Evolutionary conservation across 2,329 filamentous ascomycete genomes (phyloP).

Genomic region (Penicillium sp.): DNA sequence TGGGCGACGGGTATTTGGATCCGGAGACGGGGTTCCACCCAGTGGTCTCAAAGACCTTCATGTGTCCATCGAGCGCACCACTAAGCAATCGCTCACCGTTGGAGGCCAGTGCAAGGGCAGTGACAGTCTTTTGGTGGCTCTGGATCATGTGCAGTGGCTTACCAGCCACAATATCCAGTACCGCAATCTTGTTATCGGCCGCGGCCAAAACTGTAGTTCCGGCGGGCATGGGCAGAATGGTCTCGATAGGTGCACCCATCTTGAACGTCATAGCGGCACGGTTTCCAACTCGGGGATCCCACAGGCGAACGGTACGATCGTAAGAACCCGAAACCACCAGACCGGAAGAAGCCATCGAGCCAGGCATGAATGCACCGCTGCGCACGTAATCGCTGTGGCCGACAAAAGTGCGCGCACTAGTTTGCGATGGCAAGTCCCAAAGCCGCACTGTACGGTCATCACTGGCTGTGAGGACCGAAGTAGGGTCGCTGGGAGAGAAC

Average conservation of each 20-base stretch:
- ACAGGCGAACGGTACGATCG: slow-evolving; percentile 87
- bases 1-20: slow-evolving; percentile 87
- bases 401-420: slow-evolving; percentile 72
- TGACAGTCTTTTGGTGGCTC: slow-evolving; percentile 98
- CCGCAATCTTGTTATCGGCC: slow-evolving; percentile 81
- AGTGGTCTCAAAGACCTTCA: slow-evolving; percentile 94
- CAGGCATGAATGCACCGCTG: slow-evolving; percentile 79
- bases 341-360: slow-evolving; percentile 59
- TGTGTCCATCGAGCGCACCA: slow-evolving; percentile 88
- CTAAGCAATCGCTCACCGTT: slow-evolving; percentile 78
- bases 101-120: slow-evolving; percentile 77
- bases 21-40: slow-evolving; percentile 96
- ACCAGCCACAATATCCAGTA: slow-evolving; percentile 88
- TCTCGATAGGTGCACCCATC: slow-evolving; percentile 84
- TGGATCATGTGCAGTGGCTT: slow-evolving; percentile 82
- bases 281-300: slow-evolving; percentile 78
- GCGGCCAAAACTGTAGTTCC: slow-evolving; percentile 84
- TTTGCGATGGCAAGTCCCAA: slow-evolving; percentile 86
- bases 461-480: slow-evolving; percentile 80
- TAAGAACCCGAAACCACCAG: slow-evolving; percentile 89
- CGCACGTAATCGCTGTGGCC: slow-evolving; percentile 94
- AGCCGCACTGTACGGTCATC: slow-evolving; percentile 91
- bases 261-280: slow-evolving; percentile 87
- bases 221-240: slow-evolving; percentile 80
- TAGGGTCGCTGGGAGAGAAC: slow-evolving; percentile 88